Conservation (phyloP, 352 stramenopile species). For the Globisporangium recalcitrans region DNA sequence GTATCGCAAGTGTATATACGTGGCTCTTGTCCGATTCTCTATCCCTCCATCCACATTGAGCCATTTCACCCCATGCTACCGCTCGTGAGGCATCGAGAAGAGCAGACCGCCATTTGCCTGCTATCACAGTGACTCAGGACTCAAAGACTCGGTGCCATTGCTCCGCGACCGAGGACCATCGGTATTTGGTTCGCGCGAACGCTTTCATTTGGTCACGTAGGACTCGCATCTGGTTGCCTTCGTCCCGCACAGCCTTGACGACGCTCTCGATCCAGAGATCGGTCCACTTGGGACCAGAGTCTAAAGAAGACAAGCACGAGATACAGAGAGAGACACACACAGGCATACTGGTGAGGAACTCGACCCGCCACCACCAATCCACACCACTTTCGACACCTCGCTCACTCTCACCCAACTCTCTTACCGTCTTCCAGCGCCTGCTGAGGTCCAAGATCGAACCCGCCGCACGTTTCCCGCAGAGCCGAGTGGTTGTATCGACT, state of each 20-base stretch:
- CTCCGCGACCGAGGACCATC: slow-evolving; percentile 44
- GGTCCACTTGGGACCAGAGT: slow-evolving; percentile 28
- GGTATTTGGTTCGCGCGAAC: slow-evolving; percentile 47
- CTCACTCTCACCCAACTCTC: background rate
- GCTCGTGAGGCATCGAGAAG: background rate
- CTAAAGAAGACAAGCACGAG: no score
- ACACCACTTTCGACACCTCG: no score
- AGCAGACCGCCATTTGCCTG: background rate
- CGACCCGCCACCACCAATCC: no score
- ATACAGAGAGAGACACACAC: background rate
- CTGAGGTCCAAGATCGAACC: slow-evolving; percentile 78
- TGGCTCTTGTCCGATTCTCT: slow-evolving; percentile 4
- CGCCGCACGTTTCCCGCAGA: slow-evolving; percentile 51
- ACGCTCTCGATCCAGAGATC: slow-evolving; percentile 51
- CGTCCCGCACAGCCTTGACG: slow-evolving; percentile 26
- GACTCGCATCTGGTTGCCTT: slow-evolving; percentile 16
- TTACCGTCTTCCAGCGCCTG: background rate
- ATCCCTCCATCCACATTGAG: background rate
- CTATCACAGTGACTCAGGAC: background rate
- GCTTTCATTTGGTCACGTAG: slow-evolving; percentile 51
- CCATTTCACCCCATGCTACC: background rate
- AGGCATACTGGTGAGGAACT: no score
- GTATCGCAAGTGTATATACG: slow-evolving; percentile 5
- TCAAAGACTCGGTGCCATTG: slow-evolving; percentile 45
- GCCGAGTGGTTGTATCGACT: slow-evolving; percentile 61